A percentile compares a stretch with the other conserved stretches of the same genome.
Conservation (phyloP, 2,329 filamentous ascomycete genomes). For the Parastagonospora nodorum region DNA sequence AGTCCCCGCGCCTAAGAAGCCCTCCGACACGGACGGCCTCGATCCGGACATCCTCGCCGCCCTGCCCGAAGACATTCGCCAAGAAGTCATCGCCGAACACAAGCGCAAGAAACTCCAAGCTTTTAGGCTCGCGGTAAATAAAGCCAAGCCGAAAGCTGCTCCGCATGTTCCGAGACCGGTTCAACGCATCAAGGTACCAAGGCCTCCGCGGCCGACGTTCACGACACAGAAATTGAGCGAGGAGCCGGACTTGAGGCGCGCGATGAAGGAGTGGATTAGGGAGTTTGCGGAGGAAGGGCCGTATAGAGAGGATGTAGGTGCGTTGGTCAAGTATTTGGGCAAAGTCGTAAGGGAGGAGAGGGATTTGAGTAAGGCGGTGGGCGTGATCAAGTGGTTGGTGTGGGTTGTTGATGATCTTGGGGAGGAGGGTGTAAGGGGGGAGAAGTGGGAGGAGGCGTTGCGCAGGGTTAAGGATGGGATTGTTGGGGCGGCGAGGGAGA, state of each 20-base stretch:
- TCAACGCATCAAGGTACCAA: slow-evolving; percentile 51
- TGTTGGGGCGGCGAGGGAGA: slow-evolving; percentile 48
- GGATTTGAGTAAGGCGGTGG: slow-evolving; percentile 75
- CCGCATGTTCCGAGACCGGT: slow-evolving; percentile 24
- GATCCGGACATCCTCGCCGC: slow-evolving; percentile 75
- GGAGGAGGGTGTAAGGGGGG: slow-evolving; percentile 13
- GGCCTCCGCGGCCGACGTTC: slow-evolving; percentile 63
- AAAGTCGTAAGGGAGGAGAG: slow-evolving; percentile 76
- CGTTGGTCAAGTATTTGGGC: slow-evolving; percentile 73
- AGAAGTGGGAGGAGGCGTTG: slow-evolving; percentile 47
- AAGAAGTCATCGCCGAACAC: slow-evolving; percentile 78
- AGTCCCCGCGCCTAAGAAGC: slow-evolving; percentile 7
- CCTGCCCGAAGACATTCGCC: slow-evolving; percentile 69
- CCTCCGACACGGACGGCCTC: slow-evolving; percentile 21
- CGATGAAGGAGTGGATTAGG: slow-evolving; percentile 75
- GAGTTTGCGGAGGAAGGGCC: slow-evolving; percentile 77
- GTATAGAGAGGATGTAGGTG: slow-evolving; percentile 75
- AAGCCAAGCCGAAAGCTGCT: slow-evolving; percentile 16
- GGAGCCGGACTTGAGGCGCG: slow-evolving; percentile 70
- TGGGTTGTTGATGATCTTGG: slow-evolving; percentile 44
- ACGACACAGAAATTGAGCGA: slow-evolving; percentile 62
- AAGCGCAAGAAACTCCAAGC: slow-evolving; percentile 40
- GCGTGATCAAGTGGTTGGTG: slow-evolving; percentile 68
- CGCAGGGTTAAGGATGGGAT: slow-evolving; percentile 48
- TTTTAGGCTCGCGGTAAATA: slow-evolving; percentile 33